Conservation (phyloP, 1,284 basidiomycete species). For the Ceratorhiza oryzae-sativae region DNA sequence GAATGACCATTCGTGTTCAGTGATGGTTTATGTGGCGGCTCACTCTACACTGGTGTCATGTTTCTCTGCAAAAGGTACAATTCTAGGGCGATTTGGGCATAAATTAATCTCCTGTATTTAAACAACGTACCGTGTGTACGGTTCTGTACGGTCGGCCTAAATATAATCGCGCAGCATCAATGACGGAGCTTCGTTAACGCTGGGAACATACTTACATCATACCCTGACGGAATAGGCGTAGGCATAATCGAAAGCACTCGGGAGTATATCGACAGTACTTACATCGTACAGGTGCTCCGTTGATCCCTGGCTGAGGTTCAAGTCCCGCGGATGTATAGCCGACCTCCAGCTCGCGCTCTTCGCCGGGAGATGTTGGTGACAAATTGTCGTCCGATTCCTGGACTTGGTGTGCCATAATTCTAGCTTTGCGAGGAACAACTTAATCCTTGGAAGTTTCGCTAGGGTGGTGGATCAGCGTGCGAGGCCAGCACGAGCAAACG, state of each 20-base stretch:
- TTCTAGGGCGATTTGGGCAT: conserved; percentile 47
- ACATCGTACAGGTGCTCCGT: conserved; percentile 55
- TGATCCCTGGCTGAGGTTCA: conserved; percentile 53
- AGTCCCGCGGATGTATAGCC: conserved; percentile 46
- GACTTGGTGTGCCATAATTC: background rate
- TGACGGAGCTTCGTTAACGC: conserved; percentile 26
- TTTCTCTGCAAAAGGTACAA: conserved; percentile 79
- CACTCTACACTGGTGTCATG: conserved; percentile 82
- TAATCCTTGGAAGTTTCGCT: background rate
- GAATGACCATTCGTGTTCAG: conserved; percentile 27
- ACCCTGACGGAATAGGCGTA: conserved; percentile 51
- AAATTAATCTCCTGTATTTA: background rate
- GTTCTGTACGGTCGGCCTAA: conserved; percentile 78
- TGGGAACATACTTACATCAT: conserved; percentile 55
- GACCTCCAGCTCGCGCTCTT: conserved; percentile 48
- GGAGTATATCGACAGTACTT: conserved; percentile 36
- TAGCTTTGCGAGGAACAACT: background rate
- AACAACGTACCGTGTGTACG: conserved; percentile 64
- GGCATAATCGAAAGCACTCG: conserved; percentile 1
- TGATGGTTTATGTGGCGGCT: conserved; percentile 47
- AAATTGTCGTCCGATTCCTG: conserved; percentile 38
- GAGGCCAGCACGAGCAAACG: conserved; percentile 19
- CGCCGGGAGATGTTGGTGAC: conserved; percentile 50
- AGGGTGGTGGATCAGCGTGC: background rate
- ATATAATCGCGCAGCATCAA: background rate